These are phyloP conservation scores for Fusarium virguliforme DNA, from an alignment of 2,329 filamentous ascomycete species.

Conservation along the genomic window DNA sequence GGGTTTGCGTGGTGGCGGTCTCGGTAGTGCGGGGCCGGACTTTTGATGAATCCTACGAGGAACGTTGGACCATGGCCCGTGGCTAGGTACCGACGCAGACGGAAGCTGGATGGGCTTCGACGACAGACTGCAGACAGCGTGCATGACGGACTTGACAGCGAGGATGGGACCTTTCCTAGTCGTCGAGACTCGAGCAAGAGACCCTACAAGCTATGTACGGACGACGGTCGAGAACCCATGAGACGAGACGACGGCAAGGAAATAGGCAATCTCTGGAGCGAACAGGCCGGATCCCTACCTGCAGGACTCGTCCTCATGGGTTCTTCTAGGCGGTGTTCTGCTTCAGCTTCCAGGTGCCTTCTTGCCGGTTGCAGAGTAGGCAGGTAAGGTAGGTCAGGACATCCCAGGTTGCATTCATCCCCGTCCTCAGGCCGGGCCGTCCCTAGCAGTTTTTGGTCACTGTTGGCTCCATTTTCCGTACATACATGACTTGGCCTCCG, in stretches of 20 bases:
- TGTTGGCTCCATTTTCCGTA: slow-evolving; percentile 29
- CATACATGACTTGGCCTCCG: slow-evolving; percentile 35
- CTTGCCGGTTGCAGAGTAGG: slow-evolving; percentile 28
- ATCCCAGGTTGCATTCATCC: slow-evolving; percentile 43
- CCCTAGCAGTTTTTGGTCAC: slow-evolving; percentile 47
- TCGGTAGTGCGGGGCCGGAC: slow-evolving; percentile 34
- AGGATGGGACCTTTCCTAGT: background rate
- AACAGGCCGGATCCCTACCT: slow-evolving; percentile 43
- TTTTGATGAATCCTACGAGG: slow-evolving; percentile 23
- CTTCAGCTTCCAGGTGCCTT: slow-evolving; percentile 34
- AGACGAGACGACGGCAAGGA: slow-evolving; percentile 42
- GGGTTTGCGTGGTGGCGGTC: slow-evolving; percentile 27
- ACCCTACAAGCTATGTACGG: background rate
- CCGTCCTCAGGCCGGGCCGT: slow-evolving; percentile 48
- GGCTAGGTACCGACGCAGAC: slow-evolving; percentile 3
- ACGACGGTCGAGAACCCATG: slow-evolving; percentile 27
- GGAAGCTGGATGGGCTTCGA: slow-evolving; percentile 12
- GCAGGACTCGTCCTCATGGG: slow-evolving; percentile 26
- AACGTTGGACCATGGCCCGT: slow-evolving; percentile 16
- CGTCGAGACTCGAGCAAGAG: background rate
- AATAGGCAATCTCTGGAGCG: slow-evolving; percentile 43
- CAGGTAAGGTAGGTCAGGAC: slow-evolving; percentile 34
- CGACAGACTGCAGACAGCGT: slow-evolving; percentile 3
- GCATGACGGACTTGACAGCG: slow-evolving; percentile 1
- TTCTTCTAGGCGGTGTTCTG: slow-evolving; percentile 27